Evolutionary conservation across 805 yeast genomes (phyloP).

Genomic region (Starmerella bombicola): DNA sequence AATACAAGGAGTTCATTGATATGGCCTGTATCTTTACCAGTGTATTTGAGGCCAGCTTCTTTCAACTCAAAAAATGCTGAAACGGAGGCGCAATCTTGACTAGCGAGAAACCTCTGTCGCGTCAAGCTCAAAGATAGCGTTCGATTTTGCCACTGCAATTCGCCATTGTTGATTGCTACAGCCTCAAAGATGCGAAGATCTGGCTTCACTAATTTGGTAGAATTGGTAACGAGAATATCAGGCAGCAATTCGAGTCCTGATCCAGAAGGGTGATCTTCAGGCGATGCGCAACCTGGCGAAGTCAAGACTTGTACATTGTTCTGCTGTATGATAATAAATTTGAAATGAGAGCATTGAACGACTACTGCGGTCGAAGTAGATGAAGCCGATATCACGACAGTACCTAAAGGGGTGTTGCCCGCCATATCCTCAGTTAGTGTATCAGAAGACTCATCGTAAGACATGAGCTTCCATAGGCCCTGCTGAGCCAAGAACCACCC

Average conservation of each 20-base stretch:
- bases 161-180: not conserved
- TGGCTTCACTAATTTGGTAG: not conserved
- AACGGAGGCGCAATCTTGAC: constrained; percentile 3
- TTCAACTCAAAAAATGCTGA: constrained; percentile 4
- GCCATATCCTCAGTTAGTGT: constrained; percentile 10
- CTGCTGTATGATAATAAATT: constrained; percentile 3
- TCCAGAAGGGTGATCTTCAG: not conserved
- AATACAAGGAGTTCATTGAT: constrained; percentile 7
- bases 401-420: constrained; percentile 8
- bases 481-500: constrained; percentile 3
- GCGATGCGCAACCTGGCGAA: not conserved
- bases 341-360: constrained; percentile 3
- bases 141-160: constrained; percentile 4
- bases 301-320: constrained; percentile 15
- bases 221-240: not conserved
- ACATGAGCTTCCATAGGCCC: constrained; percentile 6
- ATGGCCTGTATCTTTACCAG: constrained; percentile 5
- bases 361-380: constrained; percentile 2
- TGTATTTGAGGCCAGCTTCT: not conserved
- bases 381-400: not conserved
- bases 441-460: not conserved
- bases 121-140: not conserved
- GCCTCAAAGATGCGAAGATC: not conserved
- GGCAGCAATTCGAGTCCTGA: not conserved
- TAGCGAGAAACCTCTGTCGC: not conserved